phyloP scores from a whole-genome alignment of 805 yeast species.

The Nakazawaea laoshanensis region DNA sequence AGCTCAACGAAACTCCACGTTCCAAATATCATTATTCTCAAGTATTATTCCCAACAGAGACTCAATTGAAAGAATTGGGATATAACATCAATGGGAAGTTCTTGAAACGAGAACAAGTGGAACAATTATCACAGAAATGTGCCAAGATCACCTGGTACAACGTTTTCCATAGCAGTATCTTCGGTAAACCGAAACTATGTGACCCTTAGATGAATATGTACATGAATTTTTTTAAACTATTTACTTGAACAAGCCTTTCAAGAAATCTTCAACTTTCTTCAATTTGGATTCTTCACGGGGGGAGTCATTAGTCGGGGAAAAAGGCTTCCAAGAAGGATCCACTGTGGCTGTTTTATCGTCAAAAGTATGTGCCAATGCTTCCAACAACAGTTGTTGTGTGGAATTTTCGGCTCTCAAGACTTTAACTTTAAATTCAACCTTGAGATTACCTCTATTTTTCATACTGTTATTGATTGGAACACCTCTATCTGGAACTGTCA shows the following conservation, averaged over 20 bases:
- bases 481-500: constrained; percentile 81
- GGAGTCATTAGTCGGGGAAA: constrained; percentile 16
- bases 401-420: constrained; percentile 71
- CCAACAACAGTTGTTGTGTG: constrained; percentile 81
- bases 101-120: constrained; percentile 6
- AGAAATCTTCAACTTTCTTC: constrained; percentile 48
- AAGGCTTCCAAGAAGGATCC: constrained; percentile 37
- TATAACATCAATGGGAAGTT: constrained; percentile 6
- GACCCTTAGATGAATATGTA: background rate
- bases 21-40: constrained; percentile 16
- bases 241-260: constrained; percentile 49
- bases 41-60: constrained; percentile 5
- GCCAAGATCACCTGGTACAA: constrained; percentile 44
- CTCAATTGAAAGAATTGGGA: background rate
- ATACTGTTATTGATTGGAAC: constrained; percentile 48
- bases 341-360: constrained; percentile 73
- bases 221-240: constrained; percentile 12
- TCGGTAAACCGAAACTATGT: constrained; percentile 31
- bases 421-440: constrained; percentile 62
- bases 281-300: constrained; percentile 29
- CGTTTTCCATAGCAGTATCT: constrained; percentile 39
- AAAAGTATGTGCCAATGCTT: constrained; percentile 88
- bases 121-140: constrained; percentile 22
- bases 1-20: constrained; percentile 12
- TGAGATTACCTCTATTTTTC: constrained; percentile 68